Evolutionary conservation across 169 alveolate species (phyloP).

Genomic region (Cryptosporidium sp.): DNA sequence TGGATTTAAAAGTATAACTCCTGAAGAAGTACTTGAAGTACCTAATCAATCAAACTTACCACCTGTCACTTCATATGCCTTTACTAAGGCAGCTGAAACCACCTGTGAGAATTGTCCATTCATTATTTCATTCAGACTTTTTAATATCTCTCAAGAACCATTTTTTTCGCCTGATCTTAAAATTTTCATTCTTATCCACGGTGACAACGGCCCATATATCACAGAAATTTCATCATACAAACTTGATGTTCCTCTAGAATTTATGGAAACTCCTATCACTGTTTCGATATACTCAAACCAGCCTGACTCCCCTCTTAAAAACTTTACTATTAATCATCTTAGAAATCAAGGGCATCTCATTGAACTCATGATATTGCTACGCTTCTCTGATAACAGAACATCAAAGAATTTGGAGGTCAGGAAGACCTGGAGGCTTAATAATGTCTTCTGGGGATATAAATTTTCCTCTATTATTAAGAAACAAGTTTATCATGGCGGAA

Average conservation of each 20-base stretch:
- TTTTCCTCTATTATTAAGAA: conserved; percentile 58
- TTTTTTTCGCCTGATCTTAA: conserved; percentile 79
- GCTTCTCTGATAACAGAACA: conserved; percentile 80
- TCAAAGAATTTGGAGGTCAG: conserved; percentile 80
- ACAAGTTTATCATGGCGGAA: conserved; percentile 27
- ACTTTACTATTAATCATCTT: conserved; percentile 76
- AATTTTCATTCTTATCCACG: conserved; percentile 74
- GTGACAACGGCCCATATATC: conserved; percentile 70
- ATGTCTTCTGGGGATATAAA: conserved; percentile 64
- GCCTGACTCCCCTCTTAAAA: conserved; percentile 77
- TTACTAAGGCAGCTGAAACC: conserved; percentile 13
- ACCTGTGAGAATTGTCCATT: conserved; percentile 57
- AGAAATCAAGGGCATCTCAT: conserved; percentile 76
- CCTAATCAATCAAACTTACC: neutral
- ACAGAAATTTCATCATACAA: conserved; percentile 76
- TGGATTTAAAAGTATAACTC: conserved; percentile 19
- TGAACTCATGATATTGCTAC: conserved; percentile 78
- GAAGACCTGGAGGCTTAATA: conserved; percentile 75
- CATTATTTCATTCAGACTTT: conserved; percentile 79
- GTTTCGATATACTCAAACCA: conserved; percentile 78
- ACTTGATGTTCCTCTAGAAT: conserved; percentile 81
- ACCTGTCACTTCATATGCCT: neutral
- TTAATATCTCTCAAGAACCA: conserved; percentile 79
- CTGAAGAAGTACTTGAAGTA: neutral
- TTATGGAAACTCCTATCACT: conserved; percentile 80